Evolutionary conservation across 257 asterid species (phyloP).

Genomic region (Fraxinus anomala): DNA sequence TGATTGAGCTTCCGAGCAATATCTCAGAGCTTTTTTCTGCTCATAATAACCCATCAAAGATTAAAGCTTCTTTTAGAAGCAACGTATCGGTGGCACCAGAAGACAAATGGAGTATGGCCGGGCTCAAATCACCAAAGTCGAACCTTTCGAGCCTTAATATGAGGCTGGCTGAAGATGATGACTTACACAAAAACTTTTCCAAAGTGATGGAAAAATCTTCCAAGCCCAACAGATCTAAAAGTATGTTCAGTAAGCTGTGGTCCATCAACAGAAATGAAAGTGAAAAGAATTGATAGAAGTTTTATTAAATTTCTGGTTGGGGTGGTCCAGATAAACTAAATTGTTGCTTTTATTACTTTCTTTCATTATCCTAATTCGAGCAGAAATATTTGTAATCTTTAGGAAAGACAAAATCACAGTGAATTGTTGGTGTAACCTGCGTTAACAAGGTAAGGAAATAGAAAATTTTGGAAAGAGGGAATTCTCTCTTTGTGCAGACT

Average conservation of each 20-base stretch:
- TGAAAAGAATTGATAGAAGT: slow-evolving; percentile 49
- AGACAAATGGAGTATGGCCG: slow-evolving; percentile 75
- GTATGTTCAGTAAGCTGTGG: slow-evolving; percentile 83
- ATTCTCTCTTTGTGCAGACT: slow-evolving; percentile 22
- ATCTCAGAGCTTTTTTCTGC: slow-evolving; percentile 69
- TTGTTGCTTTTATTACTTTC: slow-evolving; percentile 14
- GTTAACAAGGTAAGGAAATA: slow-evolving; percentile 44
- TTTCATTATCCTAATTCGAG: slow-evolving; percentile 30
- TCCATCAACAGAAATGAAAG: slow-evolving; percentile 54
- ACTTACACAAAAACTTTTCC: slow-evolving; percentile 37
- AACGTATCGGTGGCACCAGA: slow-evolving; percentile 36
- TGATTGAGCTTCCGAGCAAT: slow-evolving; percentile 61
- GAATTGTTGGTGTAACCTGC: slow-evolving; percentile 46
- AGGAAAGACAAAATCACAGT: slow-evolving; percentile 45
- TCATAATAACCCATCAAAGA: slow-evolving; percentile 43
- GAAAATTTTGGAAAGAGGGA: slow-evolving; percentile 22
- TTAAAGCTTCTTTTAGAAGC: slow-evolving; percentile 41
- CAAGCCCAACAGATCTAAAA: slow-evolving; percentile 61
- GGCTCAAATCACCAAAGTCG: slow-evolving; percentile 63
- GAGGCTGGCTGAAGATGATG: slow-evolving; percentile 76
- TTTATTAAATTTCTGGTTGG: slow-evolving; percentile 27
- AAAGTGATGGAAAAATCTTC: slow-evolving; percentile 27
- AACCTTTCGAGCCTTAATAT: slow-evolving; percentile 67
- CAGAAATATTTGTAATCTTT: slow-evolving; percentile 41
- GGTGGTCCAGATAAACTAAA: slow-evolving; percentile 36